Conservation (phyloP, 2,329 filamentous ascomycete species). For the Plenodomus biglobosus region DNA sequence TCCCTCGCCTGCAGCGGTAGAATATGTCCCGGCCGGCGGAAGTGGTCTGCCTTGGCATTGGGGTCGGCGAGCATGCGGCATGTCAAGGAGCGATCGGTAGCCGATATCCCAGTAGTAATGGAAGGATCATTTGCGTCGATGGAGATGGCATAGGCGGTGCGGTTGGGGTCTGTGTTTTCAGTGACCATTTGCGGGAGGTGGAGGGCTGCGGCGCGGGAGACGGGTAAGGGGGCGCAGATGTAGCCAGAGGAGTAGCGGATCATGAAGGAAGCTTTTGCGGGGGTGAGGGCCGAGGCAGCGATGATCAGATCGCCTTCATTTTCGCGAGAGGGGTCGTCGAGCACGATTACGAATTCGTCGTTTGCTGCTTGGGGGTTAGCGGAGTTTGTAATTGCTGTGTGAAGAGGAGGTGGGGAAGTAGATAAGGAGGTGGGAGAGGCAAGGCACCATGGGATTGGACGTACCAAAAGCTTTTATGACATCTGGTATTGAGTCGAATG, state of each 20-base stretch:
- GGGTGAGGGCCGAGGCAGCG: slow-evolving; percentile 78
- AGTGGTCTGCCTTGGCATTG: slow-evolving; percentile 54
- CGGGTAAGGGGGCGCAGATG: slow-evolving; percentile 82
- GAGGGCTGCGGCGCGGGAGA: slow-evolving; percentile 68
- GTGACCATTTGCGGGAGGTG: slow-evolving; percentile 86
- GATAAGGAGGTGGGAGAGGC: slow-evolving; percentile 3
- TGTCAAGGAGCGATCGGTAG: slow-evolving; percentile 80
- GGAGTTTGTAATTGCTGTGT: slow-evolving; percentile 13
- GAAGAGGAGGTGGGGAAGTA: not conserved
- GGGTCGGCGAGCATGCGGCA: slow-evolving; percentile 76
- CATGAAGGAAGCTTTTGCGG: slow-evolving; percentile 94
- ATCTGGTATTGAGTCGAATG: slow-evolving; percentile 53
- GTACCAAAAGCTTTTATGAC: slow-evolving; percentile 50
- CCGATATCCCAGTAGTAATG: slow-evolving; percentile 81
- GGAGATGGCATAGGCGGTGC: slow-evolving; percentile 90
- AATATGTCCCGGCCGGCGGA: slow-evolving; percentile 86
- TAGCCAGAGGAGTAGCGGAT: slow-evolving; percentile 86
- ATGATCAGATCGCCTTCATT: slow-evolving; percentile 99
- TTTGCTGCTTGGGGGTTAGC: slow-evolving; percentile 33
- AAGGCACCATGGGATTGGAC: not conserved
- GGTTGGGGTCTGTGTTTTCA: slow-evolving; percentile 75
- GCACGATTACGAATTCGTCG: slow-evolving; percentile 92
- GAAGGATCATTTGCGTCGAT: slow-evolving; percentile 73
- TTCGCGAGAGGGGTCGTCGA: slow-evolving; percentile 88
- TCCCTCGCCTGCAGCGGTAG: slow-evolving; percentile 77